A percentile compares a stretch with the other conserved stretches of the same genome.
These are phyloP conservation scores for Pelargonium hybrid DNA, from an alignment of 441 rosid species.

Conservation along the genomic window DNA sequence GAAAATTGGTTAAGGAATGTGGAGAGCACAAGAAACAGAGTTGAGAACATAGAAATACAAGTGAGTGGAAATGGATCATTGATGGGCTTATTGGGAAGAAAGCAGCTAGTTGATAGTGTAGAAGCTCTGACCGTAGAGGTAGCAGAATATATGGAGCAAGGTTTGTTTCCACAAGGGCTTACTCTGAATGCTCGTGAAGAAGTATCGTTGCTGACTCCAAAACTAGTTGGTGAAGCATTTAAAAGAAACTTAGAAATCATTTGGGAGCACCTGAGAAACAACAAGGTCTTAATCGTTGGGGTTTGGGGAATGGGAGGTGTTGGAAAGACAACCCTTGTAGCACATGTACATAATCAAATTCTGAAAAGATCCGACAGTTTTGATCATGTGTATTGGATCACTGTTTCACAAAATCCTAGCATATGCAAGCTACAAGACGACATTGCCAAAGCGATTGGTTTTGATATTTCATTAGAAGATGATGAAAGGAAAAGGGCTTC, in stretches of 20 bases:
- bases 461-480: background rate
- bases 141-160: background rate
- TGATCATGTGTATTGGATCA: conserved; percentile 3
- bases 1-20: background rate
- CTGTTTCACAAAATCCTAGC: background rate
- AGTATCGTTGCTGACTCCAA: too few relatives aligned
- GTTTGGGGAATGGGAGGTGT: too few relatives aligned
- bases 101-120: background rate
- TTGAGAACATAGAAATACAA: background rate
- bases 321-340: too few relatives aligned
- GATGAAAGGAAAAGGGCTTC: conserved; percentile 8
- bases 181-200: too few relatives aligned
- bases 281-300: too few relatives aligned
- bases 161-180: background rate
- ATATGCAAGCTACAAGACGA: background rate
- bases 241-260: too few relatives aligned
- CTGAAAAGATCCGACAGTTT: background rate
- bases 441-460: background rate
- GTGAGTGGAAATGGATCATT: background rate
- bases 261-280: too few relatives aligned
- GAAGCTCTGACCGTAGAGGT: background rate
- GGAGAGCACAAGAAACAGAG: background rate
- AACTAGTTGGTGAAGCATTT: too few relatives aligned
- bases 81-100: too few relatives aligned
- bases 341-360: too few relatives aligned